phyloP scores from a whole-genome alignment of 2,329 filamentous ascomycete species.

The Fusarium redolens region DNA sequence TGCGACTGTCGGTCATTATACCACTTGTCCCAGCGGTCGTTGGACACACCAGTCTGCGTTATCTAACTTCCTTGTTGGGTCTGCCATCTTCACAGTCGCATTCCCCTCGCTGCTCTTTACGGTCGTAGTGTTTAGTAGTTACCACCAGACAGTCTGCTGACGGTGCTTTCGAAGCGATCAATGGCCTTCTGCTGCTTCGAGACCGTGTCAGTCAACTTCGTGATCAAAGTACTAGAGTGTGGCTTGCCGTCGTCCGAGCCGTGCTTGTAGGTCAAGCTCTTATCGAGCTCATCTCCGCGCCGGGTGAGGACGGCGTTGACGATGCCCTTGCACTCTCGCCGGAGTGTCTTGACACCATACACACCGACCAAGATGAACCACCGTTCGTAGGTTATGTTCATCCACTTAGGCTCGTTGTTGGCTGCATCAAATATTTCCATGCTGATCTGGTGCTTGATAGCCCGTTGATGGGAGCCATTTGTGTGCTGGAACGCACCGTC shows the following conservation, averaged over 20 bases:
- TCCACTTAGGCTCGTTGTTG: neutral
- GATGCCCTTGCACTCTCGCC: neutral
- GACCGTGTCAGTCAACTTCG: neutral
- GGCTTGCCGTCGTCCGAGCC: neutral
- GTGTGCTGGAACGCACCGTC: neutral
- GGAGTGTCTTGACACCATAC: neutral
- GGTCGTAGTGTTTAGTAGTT: neutral
- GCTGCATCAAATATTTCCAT: neutral
- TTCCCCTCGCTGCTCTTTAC: neutral
- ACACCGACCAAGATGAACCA: constrained; percentile 2
- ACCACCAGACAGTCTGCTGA: neutral
- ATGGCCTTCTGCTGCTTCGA: neutral
- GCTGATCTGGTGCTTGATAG: neutral
- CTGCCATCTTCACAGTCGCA: neutral
- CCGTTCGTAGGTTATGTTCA: neutral
- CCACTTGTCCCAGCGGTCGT: neutral
- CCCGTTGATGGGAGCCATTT: neutral
- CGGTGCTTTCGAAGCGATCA: neutral
- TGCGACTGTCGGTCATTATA: neutral
- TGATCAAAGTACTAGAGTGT: neutral
- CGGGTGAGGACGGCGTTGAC: neutral
- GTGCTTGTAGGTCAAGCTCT: neutral
- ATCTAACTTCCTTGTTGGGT: no score
- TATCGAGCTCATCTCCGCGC: neutral
- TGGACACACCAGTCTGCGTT: neutral